phyloP scores from a whole-genome alignment of 306 rosid species.

The Vicia sativa region DNA sequence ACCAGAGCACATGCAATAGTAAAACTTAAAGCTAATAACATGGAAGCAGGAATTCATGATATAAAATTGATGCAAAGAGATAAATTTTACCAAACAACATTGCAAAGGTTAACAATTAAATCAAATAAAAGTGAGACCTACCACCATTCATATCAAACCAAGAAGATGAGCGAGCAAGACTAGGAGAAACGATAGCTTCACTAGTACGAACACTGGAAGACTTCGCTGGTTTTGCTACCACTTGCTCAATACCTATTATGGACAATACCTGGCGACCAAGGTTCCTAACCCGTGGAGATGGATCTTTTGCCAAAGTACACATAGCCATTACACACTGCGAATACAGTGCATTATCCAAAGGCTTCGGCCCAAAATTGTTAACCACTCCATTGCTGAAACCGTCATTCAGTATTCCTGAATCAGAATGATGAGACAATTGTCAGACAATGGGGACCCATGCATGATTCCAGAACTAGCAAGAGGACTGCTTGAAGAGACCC shows the following conservation, averaged over 20 bases:
- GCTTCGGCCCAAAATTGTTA: conserved; percentile 64
- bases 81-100: conserved; percentile 17
- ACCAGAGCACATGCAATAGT: conserved; percentile 37
- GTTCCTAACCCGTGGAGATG: conserved; percentile 87
- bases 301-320: conserved; percentile 93
- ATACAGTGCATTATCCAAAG: conserved; percentile 74
- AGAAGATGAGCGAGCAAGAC: conserved; percentile 83
- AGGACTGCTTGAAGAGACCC: conserved; percentile 90
- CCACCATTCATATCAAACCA: conserved; percentile 99
- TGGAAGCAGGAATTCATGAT: conserved; percentile 14
- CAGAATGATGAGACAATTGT: conserved; percentile 89
- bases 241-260: conserved; percentile 93
- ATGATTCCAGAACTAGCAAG: conserved; percentile 77
- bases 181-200: conserved; percentile 57
- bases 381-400: conserved; percentile 81
- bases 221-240: conserved; percentile 79
- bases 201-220: conserved; percentile 50
- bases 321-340: conserved; percentile 85
- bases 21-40: conserved; percentile 24
- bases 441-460: conserved; percentile 96
- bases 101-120: conserved; percentile 19
- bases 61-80: conserved; percentile 25
- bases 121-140: conserved; percentile 35
- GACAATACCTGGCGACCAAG: conserved; percentile 90
- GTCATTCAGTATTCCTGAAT: conserved; percentile 87